Evolutionary conservation across 2,329 filamentous ascomycete genomes (phyloP).

Genomic region (Ophiostoma sp.): DNA sequence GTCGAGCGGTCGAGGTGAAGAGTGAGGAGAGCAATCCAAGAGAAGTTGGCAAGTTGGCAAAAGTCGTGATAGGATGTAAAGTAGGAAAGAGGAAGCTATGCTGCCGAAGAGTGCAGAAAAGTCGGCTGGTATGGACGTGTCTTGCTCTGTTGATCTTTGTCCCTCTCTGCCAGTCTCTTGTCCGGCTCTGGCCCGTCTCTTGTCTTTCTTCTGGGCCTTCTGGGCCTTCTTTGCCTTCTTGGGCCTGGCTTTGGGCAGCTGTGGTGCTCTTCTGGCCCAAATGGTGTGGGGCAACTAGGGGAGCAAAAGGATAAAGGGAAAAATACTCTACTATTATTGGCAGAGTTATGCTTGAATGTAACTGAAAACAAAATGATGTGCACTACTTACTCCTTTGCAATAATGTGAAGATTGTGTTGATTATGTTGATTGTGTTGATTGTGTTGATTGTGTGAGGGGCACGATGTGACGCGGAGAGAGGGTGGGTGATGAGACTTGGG

Average conservation of each 20-base stretch:
- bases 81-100: not conserved
- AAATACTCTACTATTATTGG: not conserved
- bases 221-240: conserved; percentile 4
- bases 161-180: not conserved
- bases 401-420: not conserved
- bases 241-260: conserved; percentile 4
- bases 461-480: not conserved
- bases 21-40: not conserved
- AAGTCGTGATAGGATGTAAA: not conserved
- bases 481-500: not conserved
- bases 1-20: not conserved
- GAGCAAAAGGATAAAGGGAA: conserved; percentile 1
- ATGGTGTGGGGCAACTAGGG: not conserved
- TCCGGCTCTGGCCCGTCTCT: not conserved
- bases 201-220: not conserved
- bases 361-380: not conserved
- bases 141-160: conserved; percentile 2
- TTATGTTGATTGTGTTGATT: too few species aligned
- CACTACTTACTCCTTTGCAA: not conserved
- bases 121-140: not conserved
- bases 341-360: not conserved
- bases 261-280: conserved; percentile 2
- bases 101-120: not conserved
- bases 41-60: not conserved
- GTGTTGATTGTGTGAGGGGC: not conserved